Evolutionary conservation across 2,329 filamentous ascomycete species (phyloP), one percentile per base, ranked within the genome.

Genomic region (Purpureocillium takamizusanense): DNA sequence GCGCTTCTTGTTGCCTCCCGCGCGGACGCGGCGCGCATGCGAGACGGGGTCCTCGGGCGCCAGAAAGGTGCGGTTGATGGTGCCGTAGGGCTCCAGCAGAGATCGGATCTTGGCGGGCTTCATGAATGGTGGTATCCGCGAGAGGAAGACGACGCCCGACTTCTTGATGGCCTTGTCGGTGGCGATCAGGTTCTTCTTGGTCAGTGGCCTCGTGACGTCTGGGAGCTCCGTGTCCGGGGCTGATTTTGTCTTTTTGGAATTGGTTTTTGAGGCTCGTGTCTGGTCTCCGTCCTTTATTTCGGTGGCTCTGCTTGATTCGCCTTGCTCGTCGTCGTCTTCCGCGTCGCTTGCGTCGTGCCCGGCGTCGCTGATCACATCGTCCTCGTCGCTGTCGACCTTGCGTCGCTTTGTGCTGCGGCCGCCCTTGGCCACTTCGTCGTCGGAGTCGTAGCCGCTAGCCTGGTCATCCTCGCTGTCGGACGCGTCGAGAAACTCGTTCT

Each of bases 71-170:
- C 84, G 81, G 52, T 84, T 84, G 53, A 90, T 76, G 30, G 70
- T 69, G 43, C 86, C 86, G 61, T 87, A 86, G 9, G 81, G 82
- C 44, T 80, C 72, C 38, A 92, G 76, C 12, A 88, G 77, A 14
- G 81, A 79, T 47, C 83, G 79, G 31, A 92, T 69, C 54, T 89
- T 89, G 37, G 71, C 67, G 7, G 86, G 85, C 52, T 88, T 89
- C 85, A 94, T 92, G 61, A 89, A 94, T 0, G 87, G 87, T 4
- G 87, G 86, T 45, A 92, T 77, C 42, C 86, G 79, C 4, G 85
- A 90, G 44, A 94, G 70, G 63, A 92, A 94, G 43, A 92, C 70
- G 11, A 94, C 83, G 45, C 86, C 86, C 0, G 84, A 87, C 55
- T 80, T 83, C 49, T 76, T 78, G 42, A 83, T 71, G 16, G 79